Conservation (phyloP, 2,329 filamentous ascomycete genomes). For the Dactylellina cionopaga region DNA sequence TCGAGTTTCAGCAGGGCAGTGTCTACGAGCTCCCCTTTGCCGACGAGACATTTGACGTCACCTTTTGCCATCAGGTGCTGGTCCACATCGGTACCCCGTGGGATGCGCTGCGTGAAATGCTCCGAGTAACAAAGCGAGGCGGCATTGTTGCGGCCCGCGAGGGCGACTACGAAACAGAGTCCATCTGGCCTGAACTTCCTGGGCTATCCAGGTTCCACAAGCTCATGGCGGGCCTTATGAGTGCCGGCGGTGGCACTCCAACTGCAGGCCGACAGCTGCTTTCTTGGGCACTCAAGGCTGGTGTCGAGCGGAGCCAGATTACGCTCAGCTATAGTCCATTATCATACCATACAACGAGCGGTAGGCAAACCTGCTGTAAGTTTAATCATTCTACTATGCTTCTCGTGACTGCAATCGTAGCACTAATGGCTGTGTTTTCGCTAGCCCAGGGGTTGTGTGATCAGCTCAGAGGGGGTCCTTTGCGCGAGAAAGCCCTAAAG, state of each 20-base stretch:
- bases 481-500: conserved; percentile 54
- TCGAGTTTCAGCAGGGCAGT: conserved; percentile 58
- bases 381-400: conserved; percentile 6
- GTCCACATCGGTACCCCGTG: conserved; percentile 56
- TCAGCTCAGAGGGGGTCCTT: conserved; percentile 53
- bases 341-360: conserved; percentile 53
- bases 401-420: conserved; percentile 33
- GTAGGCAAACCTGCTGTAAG: conserved; percentile 55
- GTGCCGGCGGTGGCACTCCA: conserved; percentile 54
- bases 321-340: conserved; percentile 54
- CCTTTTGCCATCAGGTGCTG: conserved; percentile 58
- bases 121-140: conserved; percentile 58
- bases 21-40: conserved; percentile 59
- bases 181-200: conserved; percentile 58
- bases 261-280: conserved; percentile 57
- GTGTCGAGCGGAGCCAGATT: conserved; percentile 40
- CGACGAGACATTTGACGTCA: conserved; percentile 58
- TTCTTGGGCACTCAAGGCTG: conserved; percentile 58
- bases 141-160: conserved; percentile 59
- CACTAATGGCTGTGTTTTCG: conserved; percentile 50
- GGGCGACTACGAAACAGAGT: conserved; percentile 59
- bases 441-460: conserved; percentile 55
- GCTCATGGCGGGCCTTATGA: conserved; percentile 52
- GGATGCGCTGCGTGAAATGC: conserved; percentile 58
- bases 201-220: conserved; percentile 57